Conservation (phyloP, 1,139 yeast genomes). For the Komagataea norvegica region DNA sequence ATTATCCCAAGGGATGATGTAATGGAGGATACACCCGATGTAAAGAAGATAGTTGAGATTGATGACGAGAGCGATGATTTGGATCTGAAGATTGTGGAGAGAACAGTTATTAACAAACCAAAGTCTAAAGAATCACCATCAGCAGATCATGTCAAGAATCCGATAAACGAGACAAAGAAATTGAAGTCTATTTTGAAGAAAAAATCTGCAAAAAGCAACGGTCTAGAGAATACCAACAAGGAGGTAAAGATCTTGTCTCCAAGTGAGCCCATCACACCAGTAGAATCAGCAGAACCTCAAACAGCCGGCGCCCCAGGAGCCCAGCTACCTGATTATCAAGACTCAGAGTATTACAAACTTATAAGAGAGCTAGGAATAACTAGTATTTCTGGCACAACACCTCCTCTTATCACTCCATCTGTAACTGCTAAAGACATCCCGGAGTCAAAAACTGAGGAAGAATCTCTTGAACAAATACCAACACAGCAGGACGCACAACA, state of each 20-base stretch:
- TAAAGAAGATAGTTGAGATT: slow-evolving; percentile 10
- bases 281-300: too few species aligned
- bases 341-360: slow-evolving; percentile 33
- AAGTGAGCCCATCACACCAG: too few species aligned
- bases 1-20: slow-evolving; percentile 6
- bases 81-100: slow-evolving; percentile 5
- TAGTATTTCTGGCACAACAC: background rate
- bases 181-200: slow-evolving; percentile 1
- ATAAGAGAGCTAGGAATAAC: slow-evolving; percentile 48
- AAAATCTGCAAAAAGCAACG: background rate
- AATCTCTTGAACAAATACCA: too few species aligned
- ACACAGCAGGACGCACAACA: too few species aligned
- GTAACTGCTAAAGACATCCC: too few species aligned
- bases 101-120: slow-evolving; percentile 8
- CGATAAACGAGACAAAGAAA: background rate
- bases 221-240: too few species aligned
- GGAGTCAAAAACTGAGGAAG: too few species aligned
- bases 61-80: slow-evolving; percentile 7
- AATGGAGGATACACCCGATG: background rate
- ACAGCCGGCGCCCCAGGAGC: too few species aligned
- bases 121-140: slow-evolving; percentile 12
- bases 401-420: slow-evolving; percentile 8
- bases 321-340: too few species aligned
- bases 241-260: too few species aligned
- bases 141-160: too few species aligned